Evolutionary conservation across 163 green algal species (phyloP), one percentile per base, ranked within the genome.

Genomic region (Volvox carteri): DNA sequence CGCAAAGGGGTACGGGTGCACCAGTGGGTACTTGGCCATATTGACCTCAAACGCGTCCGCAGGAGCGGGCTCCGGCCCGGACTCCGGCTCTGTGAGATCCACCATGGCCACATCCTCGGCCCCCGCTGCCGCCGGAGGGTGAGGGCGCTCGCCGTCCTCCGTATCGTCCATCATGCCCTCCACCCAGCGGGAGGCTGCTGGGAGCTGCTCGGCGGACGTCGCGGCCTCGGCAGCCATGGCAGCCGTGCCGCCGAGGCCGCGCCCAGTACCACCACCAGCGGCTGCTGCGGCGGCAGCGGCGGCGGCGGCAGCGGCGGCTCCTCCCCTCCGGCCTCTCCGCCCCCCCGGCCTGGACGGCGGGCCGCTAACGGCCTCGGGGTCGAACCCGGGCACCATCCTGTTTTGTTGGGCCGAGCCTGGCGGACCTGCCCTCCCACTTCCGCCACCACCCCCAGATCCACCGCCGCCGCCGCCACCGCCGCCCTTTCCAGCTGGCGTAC

Each of bases 81-180:
- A 30, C 75, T 84, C 75, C 7, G n/a, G 41, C 44, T 80, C 73
- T 33, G 75, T 84, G 19, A 84, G 48, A 30, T 84, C 75, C n/a
- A 50, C 8, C 41, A 68, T 70, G 6, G 33, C 30, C 5, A 65
- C 44, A 46, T 44, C 42, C 9, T 39, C 73, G 41, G 21, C 73
- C 44, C 7, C 48, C 33, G 75, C 50, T 30, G 48, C 75, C 11
- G 75, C 48, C 11, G 75, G 46, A 50, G 75, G 75, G 46, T 65
- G 44, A 2, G 46, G 73, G n/a, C 25, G 44, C 25, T 62, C 73
- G 23, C 42, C 42, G 73, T 62, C 73, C 23, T 4, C 70, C 6
- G 18, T 41, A 41, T 78, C 14, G 44, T 41, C 16, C 3, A 35
- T 1, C 21, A 41, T 42, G 5, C 9, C 44, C 42, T 65, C 73